A percentile compares a stretch with the other conserved stretches of the same genome.
These are phyloP conservation scores for Casaregolazyma suthepensis DNA, from an alignment of 1,139 yeast species.

Conservation along the genomic window DNA sequence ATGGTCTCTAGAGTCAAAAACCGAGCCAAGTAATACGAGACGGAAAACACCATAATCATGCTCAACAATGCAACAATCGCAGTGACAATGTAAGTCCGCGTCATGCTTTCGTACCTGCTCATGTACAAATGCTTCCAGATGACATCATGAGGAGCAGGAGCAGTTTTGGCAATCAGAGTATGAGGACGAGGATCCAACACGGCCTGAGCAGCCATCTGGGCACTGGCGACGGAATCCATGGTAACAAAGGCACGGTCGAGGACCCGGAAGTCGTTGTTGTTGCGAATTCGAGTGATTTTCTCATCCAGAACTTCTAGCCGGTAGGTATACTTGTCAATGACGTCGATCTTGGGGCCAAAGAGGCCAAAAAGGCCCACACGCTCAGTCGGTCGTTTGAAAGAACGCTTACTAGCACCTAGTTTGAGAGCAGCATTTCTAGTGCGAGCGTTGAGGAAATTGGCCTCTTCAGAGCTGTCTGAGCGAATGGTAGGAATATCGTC, in stretches of 20 bases:
- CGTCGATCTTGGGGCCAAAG: slow-evolving; percentile 57
- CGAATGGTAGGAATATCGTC: neutral
- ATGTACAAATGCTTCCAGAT: slow-evolving; percentile 71
- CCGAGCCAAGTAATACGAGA: slow-evolving; percentile 58
- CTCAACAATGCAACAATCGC: slow-evolving; percentile 57
- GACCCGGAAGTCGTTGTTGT: slow-evolving; percentile 33
- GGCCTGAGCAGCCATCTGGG: slow-evolving; percentile 88
- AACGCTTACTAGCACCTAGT: slow-evolving; percentile 11
- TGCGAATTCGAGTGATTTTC: slow-evolving; percentile 42
- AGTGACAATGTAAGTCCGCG: slow-evolving; percentile 58
- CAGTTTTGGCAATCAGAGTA: slow-evolving; percentile 64
- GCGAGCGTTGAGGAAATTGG: slow-evolving; percentile 1
- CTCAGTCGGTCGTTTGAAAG: slow-evolving; percentile 36
- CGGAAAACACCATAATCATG: slow-evolving; percentile 65
- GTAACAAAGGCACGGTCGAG: slow-evolving; percentile 66
- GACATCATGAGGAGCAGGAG: slow-evolving; percentile 86
- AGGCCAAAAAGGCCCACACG: slow-evolving; percentile 44
- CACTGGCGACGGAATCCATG: slow-evolving; percentile 78
- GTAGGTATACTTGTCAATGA: slow-evolving; percentile 55
- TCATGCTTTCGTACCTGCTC: slow-evolving; percentile 49
- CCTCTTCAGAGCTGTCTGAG: slow-evolving; percentile 2
- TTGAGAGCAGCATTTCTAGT: slow-evolving; percentile 11
- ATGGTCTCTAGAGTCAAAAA: slow-evolving; percentile 65
- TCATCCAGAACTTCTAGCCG: slow-evolving; percentile 53
- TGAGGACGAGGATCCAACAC: slow-evolving; percentile 74